Evolutionary conservation across 2,329 filamentous ascomycete genomes (phyloP), one percentile per base, ranked within the genome.

Genomic region (Hypoxylon sp.): DNA sequence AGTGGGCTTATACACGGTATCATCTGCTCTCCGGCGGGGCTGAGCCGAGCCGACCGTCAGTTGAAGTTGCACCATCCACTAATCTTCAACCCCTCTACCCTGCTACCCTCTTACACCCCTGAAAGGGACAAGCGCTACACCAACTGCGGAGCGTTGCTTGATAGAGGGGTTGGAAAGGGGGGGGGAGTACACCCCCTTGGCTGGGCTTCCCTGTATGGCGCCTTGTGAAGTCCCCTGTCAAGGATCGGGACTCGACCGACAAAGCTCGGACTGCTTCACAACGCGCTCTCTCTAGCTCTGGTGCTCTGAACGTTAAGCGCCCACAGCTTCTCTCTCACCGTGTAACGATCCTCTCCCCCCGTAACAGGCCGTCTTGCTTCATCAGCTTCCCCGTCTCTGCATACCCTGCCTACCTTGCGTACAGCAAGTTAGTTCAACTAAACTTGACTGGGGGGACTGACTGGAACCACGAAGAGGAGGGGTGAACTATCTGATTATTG

Each of bases 241-340:
- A n/a, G 30, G 60, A 42, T 52, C 46, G 48, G 65, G 50, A 59
- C 58, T 68, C 61, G 65, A 65, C 62, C 62, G 62, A 60, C 54
- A 62, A 59, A 56, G 53, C 44, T 48, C 38, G 30, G 44, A 57
- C 42, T 54, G 24, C 42, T 38, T 40, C 36, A 40, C 36, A 53
- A 56, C 26, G 46, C 50, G 33, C 49, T 40, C 48, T 52, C 28
- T 30, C 28, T 30, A 11, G 45, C 36, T 22, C 30, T 33, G 33
- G 55, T 57, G 58, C 56, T 61, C 40, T 59, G 60, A 66, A 51
- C 49, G 20, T 66, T 69, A 64, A 65, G 63, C 63, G 66, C 66
- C 66, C 62, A 69, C 59, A 61, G 66, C 66, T 63, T 61, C 51
- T 32, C 28, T 30, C 40, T 64, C 63, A 66, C 62, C 55, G 59